Evolutionary conservation across 2,329 filamentous ascomycete genomes (phyloP).

Genomic region (Coleophoma crateriformis): DNA sequence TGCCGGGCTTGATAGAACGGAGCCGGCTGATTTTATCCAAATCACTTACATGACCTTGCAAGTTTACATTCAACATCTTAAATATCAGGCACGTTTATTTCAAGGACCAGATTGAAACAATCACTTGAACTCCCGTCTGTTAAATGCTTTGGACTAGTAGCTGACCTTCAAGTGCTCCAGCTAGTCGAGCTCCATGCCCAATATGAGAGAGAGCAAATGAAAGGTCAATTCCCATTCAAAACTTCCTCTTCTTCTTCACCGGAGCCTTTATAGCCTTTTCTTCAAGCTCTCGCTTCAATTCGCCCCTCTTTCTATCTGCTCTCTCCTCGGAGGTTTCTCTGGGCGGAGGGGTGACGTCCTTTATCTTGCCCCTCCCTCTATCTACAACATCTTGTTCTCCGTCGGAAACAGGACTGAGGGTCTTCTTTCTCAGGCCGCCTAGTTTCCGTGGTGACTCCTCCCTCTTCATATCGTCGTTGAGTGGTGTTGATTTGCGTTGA

Average conservation of each 20-base stretch:
- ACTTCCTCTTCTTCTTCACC: conserved; percentile 27
- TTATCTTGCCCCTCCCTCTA: conserved; percentile 11
- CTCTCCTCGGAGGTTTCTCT: conserved; percentile 24
- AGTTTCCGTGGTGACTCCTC: neutral
- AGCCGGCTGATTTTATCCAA: too few species aligned
- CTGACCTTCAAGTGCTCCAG: too few species aligned
- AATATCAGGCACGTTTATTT: too few species aligned
- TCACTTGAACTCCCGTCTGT: too few species aligned
- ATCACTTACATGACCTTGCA: too few species aligned
- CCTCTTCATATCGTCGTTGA: neutral
- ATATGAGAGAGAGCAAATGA: too few species aligned
- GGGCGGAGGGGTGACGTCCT: conserved; percentile 7
- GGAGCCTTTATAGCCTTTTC: conserved; percentile 22
- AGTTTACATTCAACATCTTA: too few species aligned
- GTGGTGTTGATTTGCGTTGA: neutral
- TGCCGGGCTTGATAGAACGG: too few species aligned
- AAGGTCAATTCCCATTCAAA: conserved; percentile 12
- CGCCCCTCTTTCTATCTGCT: conserved; percentile 22
- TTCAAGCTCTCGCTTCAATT: conserved; percentile 24
- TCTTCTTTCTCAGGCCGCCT: conserved; percentile 1
- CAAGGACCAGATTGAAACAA: too few species aligned
- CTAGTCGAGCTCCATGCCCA: too few species aligned
- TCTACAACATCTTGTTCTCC: neutral
- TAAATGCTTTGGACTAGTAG: too few species aligned
- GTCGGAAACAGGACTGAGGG: neutral